Evolutionary conservation across 352 stramenopile genomes (phyloP).

Genomic region (Phytophthora nicotianae): DNA sequence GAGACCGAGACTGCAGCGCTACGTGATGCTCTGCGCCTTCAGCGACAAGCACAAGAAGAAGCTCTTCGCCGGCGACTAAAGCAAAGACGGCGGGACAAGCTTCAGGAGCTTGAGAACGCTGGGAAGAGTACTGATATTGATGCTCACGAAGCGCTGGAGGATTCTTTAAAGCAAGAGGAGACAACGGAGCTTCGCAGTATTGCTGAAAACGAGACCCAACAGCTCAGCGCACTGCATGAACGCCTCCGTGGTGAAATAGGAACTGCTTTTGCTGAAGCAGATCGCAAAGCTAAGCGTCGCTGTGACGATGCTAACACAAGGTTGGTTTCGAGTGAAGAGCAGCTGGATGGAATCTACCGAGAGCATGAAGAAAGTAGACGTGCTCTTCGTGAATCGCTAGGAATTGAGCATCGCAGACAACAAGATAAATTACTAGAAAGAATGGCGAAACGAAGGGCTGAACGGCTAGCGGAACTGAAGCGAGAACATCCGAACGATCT

Average conservation of each 20-base stretch:
- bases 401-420: slow-evolving; percentile 38
- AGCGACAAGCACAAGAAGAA: slow-evolving; percentile 30
- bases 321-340: slow-evolving; percentile 14
- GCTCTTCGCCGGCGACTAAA: slow-evolving; percentile 26
- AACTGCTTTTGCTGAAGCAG: slow-evolving; percentile 23
- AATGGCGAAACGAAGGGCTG: slow-evolving; percentile 22
- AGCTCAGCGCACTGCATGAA: slow-evolving; percentile 18
- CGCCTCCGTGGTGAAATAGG: slow-evolving; percentile 14
- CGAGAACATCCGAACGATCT: slow-evolving; percentile 8
- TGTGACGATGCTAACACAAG: slow-evolving; percentile 17
- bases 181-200: slow-evolving; percentile 5
- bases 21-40: slow-evolving; percentile 13
- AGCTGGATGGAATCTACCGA: slow-evolving; percentile 23
- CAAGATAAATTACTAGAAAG: slow-evolving; percentile 44
- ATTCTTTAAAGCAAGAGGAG: slow-evolving; percentile 12
- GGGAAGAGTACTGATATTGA: neutral
- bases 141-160: slow-evolving; percentile 17
- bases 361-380: slow-evolving; percentile 32
- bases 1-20: slow-evolving; percentile 33
- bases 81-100: slow-evolving; percentile 13
- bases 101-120: slow-evolving; percentile 11
- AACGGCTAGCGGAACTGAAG: slow-evolving; percentile 22
- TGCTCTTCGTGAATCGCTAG: slow-evolving; percentile 26
- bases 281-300: slow-evolving; percentile 16
- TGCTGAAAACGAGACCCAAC: slow-evolving; percentile 11